These are phyloP conservation scores for Hylodesmum podocarpum DNA, from an alignment of 306 rosid species.

Conservation along the genomic window DNA sequence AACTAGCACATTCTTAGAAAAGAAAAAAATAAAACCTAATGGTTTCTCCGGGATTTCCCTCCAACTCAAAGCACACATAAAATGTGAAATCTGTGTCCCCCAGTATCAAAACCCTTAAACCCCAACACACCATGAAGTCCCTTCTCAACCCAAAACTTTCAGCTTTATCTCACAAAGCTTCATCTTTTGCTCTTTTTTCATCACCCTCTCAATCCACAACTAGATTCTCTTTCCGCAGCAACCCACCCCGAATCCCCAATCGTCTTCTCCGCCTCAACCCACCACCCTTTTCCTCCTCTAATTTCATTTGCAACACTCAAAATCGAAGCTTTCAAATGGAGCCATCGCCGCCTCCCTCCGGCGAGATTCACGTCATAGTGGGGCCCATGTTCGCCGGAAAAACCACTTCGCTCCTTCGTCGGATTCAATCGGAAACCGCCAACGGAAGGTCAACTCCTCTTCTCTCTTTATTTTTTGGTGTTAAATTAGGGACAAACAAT, in stretches of 20 bases:
- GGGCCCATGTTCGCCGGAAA: slow-evolving; percentile 98
- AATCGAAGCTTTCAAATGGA: slow-evolving; percentile 40
- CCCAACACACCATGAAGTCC: slow-evolving; percentile 46
- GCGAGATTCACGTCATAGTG: slow-evolving; percentile 83
- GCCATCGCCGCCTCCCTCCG: slow-evolving; percentile 44
- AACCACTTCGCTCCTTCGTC: slow-evolving; percentile 76
- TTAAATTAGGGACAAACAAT: slow-evolving; percentile 58
- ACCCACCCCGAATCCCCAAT: slow-evolving; percentile 25
- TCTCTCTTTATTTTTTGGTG: slow-evolving; percentile 10
- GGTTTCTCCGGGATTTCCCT: neutral
- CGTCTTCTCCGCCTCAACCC: slow-evolving; percentile 40
- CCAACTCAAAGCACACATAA: neutral
- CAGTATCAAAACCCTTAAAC: slow-evolving; percentile 51
- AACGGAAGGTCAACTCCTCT: slow-evolving; percentile 63
- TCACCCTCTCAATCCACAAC: slow-evolving; percentile 26
- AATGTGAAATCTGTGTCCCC: neutral
- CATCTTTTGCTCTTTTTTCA: slow-evolving; percentile 42
- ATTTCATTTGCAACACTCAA: slow-evolving; percentile 28
- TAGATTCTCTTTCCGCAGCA: slow-evolving; percentile 4
- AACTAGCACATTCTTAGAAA: too few species aligned
- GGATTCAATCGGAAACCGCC: slow-evolving; percentile 64
- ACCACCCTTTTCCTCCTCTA: slow-evolving; percentile 29
- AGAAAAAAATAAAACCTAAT: too few species aligned
- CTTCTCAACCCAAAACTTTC: slow-evolving; percentile 52
- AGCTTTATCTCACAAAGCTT: slow-evolving; percentile 40